Conservation (phyloP, 2,329 filamentous ascomycete genomes). For the Fulvia fulva region DNA sequence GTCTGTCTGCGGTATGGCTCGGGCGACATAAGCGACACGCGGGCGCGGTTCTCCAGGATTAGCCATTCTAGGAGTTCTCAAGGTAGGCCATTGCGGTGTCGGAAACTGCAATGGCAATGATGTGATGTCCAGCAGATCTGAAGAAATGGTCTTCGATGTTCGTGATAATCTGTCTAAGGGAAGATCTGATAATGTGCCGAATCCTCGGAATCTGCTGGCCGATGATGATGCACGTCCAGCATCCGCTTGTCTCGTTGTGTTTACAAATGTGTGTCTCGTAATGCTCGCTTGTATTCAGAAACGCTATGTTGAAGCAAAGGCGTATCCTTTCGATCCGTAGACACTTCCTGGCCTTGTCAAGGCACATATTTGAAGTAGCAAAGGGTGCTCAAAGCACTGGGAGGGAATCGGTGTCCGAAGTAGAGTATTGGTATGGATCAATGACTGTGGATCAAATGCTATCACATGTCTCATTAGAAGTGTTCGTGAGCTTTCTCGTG, state of each 20-base stretch:
- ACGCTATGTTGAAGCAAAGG: no score
- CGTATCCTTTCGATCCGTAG: no score
- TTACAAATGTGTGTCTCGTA: no score
- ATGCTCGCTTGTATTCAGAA: no score
- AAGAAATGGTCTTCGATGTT: neutral
- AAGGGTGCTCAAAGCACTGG: no score
- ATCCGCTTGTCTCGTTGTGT: neutral
- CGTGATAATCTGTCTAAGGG: neutral
- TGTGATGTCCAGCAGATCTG: neutral
- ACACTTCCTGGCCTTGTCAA: no score
- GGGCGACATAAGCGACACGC: neutral
- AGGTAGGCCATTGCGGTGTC: neutral
- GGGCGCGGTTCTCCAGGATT: neutral
- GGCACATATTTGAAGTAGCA: no score
- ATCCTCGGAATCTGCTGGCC: neutral
- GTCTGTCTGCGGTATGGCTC: neutral
- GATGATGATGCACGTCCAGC: neutral
- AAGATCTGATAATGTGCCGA: neutral
- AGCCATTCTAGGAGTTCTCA: neutral
- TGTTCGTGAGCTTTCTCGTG: neutral
- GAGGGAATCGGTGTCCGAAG: neutral
- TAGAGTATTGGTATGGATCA: neutral
- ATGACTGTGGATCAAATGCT: neutral
- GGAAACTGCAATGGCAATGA: neutral
- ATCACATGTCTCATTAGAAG: neutral